A percentile compares a stretch with the other conserved stretches of the same genome.
phyloP scores from a whole-genome alignment of 2,329 filamentous ascomycete genomes.

The Ophiocordyceps australis region DNA sequence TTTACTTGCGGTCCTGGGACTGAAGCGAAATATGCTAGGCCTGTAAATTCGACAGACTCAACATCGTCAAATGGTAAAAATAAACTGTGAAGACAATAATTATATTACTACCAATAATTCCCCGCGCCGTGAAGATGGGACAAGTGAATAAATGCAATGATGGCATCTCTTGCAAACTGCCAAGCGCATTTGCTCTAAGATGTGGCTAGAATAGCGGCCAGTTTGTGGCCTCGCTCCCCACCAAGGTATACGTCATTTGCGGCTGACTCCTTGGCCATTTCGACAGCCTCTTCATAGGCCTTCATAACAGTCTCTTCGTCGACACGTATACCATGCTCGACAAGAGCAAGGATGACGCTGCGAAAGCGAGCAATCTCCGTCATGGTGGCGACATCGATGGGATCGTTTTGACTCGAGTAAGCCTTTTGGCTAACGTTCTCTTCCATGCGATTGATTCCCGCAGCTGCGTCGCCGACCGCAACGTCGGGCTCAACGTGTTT shows the following conservation, averaged over 20 bases:
- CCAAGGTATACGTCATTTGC: slow-evolving; percentile 43
- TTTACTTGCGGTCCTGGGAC: slow-evolving; percentile 15
- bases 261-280: slow-evolving; percentile 46
- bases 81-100: too few relatives aligned
- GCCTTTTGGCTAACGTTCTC: slow-evolving; percentile 72
- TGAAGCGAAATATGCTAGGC: slow-evolving; percentile 15
- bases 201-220: slow-evolving; percentile 21
- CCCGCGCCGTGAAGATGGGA: too few relatives aligned
- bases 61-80: too few relatives aligned
- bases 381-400: slow-evolving; percentile 58
- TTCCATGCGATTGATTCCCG: slow-evolving; percentile 67
- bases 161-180: too few relatives aligned
- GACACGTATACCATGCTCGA: slow-evolving; percentile 66
- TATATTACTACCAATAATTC: too few relatives aligned
- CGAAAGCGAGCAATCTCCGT: slow-evolving; percentile 74
- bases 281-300: slow-evolving; percentile 67
- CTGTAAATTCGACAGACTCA: slow-evolving; percentile 9
- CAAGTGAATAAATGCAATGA: too few relatives aligned
- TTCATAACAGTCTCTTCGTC: slow-evolving; percentile 78
- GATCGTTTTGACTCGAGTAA: slow-evolving; percentile 91
- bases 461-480: slow-evolving; percentile 21
- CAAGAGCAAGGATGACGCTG: slow-evolving; percentile 65
- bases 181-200: too few relatives aligned
- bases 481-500: slow-evolving; percentile 55
- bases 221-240: slow-evolving; percentile 32